phyloP scores from a whole-genome alignment of 2,329 filamentous ascomycete genomes.

The Apiospora koreana region DNA sequence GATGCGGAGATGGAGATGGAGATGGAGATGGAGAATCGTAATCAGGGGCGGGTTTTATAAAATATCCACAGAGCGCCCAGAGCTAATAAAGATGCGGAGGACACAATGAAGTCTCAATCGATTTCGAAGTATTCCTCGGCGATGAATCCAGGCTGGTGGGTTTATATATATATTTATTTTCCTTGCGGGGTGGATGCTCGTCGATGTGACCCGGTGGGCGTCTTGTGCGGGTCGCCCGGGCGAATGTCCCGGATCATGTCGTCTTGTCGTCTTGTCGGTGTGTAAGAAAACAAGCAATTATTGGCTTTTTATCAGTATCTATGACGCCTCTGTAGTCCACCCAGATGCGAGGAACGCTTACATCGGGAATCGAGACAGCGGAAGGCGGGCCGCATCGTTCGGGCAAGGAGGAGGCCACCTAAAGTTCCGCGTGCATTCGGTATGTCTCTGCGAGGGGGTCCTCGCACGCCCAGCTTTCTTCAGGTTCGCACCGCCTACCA shows the following conservation, averaged over 20 bases:
- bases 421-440: neutral
- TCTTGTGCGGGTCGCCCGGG: neutral
- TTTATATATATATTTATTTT: neutral
- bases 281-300: slow-evolving; percentile 1
- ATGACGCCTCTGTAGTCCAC: neutral
- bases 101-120: neutral
- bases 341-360: neutral
- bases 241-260: neutral
- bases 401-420: neutral
- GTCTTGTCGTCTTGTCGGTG: neutral
- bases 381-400: neutral
- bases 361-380: neutral
- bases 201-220: neutral
- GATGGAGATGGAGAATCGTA: neutral
- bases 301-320: neutral
- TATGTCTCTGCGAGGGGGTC: neutral
- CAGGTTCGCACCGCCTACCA: neutral
- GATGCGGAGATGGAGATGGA: neutral
- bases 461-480: neutral
- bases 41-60: neutral
- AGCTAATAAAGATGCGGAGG: neutral
- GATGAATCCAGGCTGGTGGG: neutral
- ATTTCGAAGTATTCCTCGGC: neutral
- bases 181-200: no score
- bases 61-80: neutral